Conservation (phyloP, 441 rosid species). For the Raphanus hybrid region DNA sequence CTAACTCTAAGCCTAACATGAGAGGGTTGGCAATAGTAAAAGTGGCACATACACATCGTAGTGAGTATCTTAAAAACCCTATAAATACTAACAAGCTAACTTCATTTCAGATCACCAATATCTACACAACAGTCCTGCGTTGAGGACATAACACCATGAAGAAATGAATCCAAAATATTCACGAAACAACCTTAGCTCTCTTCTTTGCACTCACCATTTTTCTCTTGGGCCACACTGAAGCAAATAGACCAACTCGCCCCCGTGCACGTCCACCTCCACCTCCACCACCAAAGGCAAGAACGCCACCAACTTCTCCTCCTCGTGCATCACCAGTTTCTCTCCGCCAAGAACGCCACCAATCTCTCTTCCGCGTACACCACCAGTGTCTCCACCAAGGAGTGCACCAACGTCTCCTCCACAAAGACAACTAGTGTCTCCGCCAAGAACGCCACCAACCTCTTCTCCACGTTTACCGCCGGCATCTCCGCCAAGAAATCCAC, state of each 20-base stretch:
- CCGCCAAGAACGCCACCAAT: neutral
- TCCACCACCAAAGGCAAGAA: neutral
- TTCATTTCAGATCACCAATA: conserved; percentile 10
- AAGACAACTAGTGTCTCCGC: neutral
- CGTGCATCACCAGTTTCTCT: neutral
- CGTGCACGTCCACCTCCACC: conserved; percentile 21
- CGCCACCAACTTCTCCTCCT: neutral
- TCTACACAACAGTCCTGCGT: neutral
- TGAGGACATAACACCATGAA: neutral
- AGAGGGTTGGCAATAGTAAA: neutral
- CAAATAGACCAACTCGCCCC: conserved; percentile 5
- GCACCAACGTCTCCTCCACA: neutral
- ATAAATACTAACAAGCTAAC: conserved; percentile 3
- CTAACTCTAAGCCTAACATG: conserved; percentile 15
- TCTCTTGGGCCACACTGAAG: neutral
- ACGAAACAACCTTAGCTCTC: conserved; percentile 10
- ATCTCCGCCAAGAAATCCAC: neutral
- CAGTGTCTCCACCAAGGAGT: neutral
- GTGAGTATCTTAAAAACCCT: conserved; percentile 6
- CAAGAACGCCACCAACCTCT: neutral
- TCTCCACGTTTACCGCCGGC: neutral
- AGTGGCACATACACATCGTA: conserved; percentile 8
- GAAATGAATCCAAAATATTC: conserved; percentile 23
- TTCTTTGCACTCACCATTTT: conserved; percentile 11
- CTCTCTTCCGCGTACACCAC: neutral